These are phyloP conservation scores for Geotrichum restrictum DNA, from an alignment of 1,139 yeast genomes.

Conservation along the genomic window DNA sequence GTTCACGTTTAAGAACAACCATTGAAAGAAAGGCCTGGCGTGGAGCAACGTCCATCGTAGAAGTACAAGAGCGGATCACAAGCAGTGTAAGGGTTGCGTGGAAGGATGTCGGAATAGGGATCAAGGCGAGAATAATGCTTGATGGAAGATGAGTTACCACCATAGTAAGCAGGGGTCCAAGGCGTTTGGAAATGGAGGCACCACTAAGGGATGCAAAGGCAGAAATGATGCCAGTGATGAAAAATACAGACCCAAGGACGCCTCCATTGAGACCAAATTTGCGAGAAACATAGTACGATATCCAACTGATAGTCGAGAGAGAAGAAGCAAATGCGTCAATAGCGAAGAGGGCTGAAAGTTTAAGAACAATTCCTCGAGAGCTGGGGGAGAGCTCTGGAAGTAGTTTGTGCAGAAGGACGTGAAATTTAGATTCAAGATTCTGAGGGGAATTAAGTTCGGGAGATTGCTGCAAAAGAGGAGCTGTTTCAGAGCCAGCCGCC, in stretches of 20 bases:
- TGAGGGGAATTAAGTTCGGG: not conserved
- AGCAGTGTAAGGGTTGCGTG: slow-evolving; percentile 39
- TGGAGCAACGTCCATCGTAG: slow-evolving; percentile 88
- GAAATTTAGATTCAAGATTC: not conserved
- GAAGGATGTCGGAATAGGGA: slow-evolving; percentile 41
- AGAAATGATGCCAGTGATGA: slow-evolving; percentile 55
- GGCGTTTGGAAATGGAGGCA: slow-evolving; percentile 58
- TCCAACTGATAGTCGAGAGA: slow-evolving; percentile 84
- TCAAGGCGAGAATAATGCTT: slow-evolving; percentile 57
- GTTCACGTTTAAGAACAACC: slow-evolving; percentile 58
- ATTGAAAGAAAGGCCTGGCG: slow-evolving; percentile 73
- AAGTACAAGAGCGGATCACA: slow-evolving; percentile 51
- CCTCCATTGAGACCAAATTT: slow-evolving; percentile 34
- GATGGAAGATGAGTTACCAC: slow-evolving; percentile 77
- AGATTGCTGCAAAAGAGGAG: slow-evolving; percentile 12
- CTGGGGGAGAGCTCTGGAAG: slow-evolving; percentile 23
- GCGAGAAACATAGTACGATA: slow-evolving; percentile 63
- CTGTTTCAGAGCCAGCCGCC: slow-evolving; percentile 5
- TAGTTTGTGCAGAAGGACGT: slow-evolving; percentile 7
- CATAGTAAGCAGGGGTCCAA: slow-evolving; percentile 80
- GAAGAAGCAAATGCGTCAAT: slow-evolving; percentile 83
- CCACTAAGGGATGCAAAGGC: slow-evolving; percentile 66
- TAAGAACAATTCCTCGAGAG: slow-evolving; percentile 31
- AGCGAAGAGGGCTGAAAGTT: slow-evolving; percentile 53
- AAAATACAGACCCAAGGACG: slow-evolving; percentile 51